Percentiles rank a stretch among this genome's conserved stretches.
phyloP scores from a whole-genome alignment of 257 asterid genomes.

The Primulina eburnea region DNA sequence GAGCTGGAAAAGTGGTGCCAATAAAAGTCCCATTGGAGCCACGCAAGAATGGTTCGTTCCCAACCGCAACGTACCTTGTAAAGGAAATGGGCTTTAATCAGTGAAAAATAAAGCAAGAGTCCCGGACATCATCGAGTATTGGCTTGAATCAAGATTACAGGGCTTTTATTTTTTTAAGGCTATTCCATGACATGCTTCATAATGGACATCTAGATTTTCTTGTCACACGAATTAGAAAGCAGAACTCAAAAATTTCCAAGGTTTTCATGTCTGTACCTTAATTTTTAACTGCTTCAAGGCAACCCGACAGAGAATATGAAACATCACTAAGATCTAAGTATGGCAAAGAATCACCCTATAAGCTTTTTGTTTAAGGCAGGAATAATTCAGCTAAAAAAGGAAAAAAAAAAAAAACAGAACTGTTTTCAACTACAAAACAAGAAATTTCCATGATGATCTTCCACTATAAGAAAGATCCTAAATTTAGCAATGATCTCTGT shows the following conservation, averaged over 20 bases:
- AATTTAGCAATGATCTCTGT: not conserved
- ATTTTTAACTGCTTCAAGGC: not conserved
- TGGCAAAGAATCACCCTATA: not conserved
- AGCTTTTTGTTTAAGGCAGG: not conserved
- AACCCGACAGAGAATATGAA: not conserved
- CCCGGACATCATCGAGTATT: not conserved
- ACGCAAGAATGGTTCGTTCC: conserved; percentile 66
- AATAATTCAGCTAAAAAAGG: not conserved
- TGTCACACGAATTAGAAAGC: not conserved
- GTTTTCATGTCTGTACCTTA: not conserved
- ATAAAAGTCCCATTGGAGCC: conserved; percentile 57
- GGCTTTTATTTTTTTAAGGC: not conserved
- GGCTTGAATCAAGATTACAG: not conserved
- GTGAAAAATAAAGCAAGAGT: conserved; percentile 6
- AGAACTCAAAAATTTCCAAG: not conserved
- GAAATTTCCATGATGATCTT: not conserved
- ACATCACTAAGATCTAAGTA: not conserved
- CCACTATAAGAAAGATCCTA: not conserved
- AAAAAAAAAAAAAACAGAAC: no score
- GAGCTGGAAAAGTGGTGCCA: conserved; percentile 56
- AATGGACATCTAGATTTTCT: not conserved
- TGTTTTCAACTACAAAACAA: not conserved
- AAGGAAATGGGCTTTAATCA: not conserved
- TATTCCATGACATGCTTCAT: not conserved
- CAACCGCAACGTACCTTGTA: conserved; percentile 79